Evolutionary conservation across 2,329 filamentous ascomycete species (phyloP).

Genomic region (Paracorniculantispora psalliotae): DNA sequence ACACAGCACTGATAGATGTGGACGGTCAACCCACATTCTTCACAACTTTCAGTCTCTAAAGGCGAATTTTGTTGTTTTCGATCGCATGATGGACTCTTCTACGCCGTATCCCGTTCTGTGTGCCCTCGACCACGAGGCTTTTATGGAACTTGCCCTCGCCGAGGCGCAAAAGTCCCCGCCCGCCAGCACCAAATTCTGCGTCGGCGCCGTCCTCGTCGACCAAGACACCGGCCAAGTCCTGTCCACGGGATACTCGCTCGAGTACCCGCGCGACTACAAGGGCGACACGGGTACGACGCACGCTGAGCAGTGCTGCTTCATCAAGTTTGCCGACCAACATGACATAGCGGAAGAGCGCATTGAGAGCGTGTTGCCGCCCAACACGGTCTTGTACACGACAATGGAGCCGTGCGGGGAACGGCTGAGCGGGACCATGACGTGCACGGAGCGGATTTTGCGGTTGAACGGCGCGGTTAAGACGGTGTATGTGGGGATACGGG

Average conservation of each 20-base stretch:
- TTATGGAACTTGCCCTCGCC: conserved; percentile 34
- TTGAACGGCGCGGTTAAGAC: conserved; percentile 28
- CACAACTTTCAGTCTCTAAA: too few species aligned
- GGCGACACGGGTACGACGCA: conserved; percentile 36
- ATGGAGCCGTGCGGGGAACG: conserved; percentile 42
- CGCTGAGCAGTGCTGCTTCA: conserved; percentile 40
- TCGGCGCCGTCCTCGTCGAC: conserved; percentile 37
- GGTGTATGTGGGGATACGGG: conserved; percentile 35
- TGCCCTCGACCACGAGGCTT: conserved; percentile 27
- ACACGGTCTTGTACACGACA: conserved; percentile 39
- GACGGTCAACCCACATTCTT: too few species aligned
- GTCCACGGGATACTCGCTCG: conserved; percentile 38
- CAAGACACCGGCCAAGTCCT: conserved; percentile 31
- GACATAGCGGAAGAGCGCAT: conserved; percentile 31
- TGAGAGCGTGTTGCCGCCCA: conserved; percentile 30
- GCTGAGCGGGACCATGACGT: conserved; percentile 35
- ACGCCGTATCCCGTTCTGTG: conserved; percentile 5
- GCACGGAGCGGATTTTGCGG: conserved; percentile 30
- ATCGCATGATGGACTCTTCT: neutral
- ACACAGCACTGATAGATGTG: too few species aligned
- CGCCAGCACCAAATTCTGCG: conserved; percentile 34
- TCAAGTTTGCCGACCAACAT: conserved; percentile 36
- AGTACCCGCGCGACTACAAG: conserved; percentile 31
- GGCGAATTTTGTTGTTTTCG: too few species aligned
- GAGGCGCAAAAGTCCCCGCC: conserved; percentile 33